Conservation (phyloP, 306 rosid genomes). For the Glycine latifolia region DNA sequence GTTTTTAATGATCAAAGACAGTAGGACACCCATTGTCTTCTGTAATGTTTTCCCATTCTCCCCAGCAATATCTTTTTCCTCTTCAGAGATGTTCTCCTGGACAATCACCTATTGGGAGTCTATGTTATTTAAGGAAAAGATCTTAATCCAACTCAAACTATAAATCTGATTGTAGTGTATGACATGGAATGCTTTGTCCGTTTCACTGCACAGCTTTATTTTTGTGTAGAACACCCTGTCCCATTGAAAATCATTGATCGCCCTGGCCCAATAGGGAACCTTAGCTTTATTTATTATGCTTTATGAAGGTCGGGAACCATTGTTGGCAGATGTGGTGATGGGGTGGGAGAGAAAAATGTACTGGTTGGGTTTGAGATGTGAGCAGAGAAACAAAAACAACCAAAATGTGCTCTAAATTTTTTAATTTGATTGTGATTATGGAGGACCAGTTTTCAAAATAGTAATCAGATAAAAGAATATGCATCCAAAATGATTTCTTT, state of each 20-base stretch:
- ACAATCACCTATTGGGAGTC: neutral
- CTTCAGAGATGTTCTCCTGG: neutral
- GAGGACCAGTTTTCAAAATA: neutral
- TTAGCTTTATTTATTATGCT: too few relatives aligned
- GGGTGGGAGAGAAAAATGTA: neutral
- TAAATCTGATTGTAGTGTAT: neutral
- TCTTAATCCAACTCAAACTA: neutral
- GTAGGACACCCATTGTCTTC: neutral
- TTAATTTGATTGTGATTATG: neutral
- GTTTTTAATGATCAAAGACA: neutral
- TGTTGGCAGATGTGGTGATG: neutral
- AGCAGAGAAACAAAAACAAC: neutral
- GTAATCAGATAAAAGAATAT: neutral
- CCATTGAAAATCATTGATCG: neutral
- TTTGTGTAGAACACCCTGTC: neutral
- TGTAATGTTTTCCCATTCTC: neutral
- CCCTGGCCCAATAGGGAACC: too few relatives aligned
- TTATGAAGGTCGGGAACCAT: neutral
- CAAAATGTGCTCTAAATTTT: neutral
- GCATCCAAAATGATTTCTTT: neutral
- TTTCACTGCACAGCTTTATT: neutral
- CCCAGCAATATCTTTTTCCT: neutral
- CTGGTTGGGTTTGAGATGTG: neutral
- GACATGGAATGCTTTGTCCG: neutral
- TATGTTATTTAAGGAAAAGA: neutral